These are phyloP conservation scores for Fusarium staphyleae DNA, from an alignment of 2,329 filamentous ascomycete genomes.

Conservation along the genomic window DNA sequence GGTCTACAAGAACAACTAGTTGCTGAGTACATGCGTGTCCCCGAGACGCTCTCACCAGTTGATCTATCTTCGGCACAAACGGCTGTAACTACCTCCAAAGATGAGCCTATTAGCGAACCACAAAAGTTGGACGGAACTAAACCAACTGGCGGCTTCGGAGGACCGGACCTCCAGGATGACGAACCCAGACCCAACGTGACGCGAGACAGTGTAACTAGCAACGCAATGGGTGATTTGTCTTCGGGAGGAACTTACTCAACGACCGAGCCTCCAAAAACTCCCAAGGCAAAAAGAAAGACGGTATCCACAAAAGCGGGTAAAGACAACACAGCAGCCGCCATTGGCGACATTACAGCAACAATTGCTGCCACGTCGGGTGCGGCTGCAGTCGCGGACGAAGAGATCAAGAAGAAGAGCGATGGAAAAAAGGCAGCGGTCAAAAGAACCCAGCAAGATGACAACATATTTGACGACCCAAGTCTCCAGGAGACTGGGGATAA, in stretches of 20 bases:
- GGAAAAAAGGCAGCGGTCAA: slow-evolving; percentile 42
- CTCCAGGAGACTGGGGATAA: too few species aligned
- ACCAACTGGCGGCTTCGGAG: not conserved
- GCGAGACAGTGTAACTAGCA: not conserved
- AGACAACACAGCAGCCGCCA: slow-evolving; percentile 6
- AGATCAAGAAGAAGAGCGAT: slow-evolving; percentile 45
- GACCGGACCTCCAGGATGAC: not conserved
- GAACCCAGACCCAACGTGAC: not conserved
- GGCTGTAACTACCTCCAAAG: not conserved
- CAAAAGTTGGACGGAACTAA: slow-evolving; percentile 21
- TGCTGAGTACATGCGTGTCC: not conserved
- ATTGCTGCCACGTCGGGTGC: slow-evolving; percentile 41
- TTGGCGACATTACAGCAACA: slow-evolving; percentile 21
- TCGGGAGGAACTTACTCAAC: not conserved
- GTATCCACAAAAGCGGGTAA: slow-evolving; percentile 1
- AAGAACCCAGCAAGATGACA: too few species aligned
- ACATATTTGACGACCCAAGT: too few species aligned
- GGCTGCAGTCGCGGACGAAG: slow-evolving; percentile 44
- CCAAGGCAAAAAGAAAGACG: slow-evolving; percentile 1
- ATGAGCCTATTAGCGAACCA: not conserved
- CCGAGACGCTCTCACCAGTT: not conserved
- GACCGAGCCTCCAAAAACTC: not conserved
- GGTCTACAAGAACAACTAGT: not conserved
- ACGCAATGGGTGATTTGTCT: not conserved
- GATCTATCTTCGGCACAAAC: not conserved